Percentiles rank a stretch among this genome's conserved stretches.
Conservation (phyloP, 495 filamentous ascomycete species). For the Darksidea phi region DNA sequence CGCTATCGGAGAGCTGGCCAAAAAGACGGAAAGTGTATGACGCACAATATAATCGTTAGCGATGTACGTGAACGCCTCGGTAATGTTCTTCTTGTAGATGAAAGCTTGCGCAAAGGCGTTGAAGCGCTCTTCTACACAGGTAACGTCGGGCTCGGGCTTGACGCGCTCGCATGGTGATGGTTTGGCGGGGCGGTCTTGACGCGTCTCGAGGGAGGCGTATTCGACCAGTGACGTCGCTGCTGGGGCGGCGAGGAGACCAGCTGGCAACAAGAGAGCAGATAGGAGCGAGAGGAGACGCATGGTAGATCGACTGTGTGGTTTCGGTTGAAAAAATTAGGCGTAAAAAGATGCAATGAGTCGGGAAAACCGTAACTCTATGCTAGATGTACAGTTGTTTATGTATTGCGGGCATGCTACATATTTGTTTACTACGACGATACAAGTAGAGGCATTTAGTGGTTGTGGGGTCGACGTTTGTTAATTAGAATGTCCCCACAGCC, state of each 20-base stretch:
- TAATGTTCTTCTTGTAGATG: constrained; percentile 43
- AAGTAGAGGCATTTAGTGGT: too few species aligned
- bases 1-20: too few species aligned
- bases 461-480: too few species aligned
- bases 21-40: background rate
- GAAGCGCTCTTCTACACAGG: constrained; percentile 38
- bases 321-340: too few species aligned
- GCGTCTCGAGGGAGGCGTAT: background rate
- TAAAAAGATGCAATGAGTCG: too few species aligned
- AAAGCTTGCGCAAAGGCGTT: constrained; percentile 43
- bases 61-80: constrained; percentile 45
- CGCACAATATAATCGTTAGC: constrained; percentile 43
- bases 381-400: too few species aligned
- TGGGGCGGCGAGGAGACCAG: constrained; percentile 8
- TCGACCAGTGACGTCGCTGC: background rate
- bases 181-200: constrained; percentile 11
- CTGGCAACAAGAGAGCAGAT: background rate
- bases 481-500: too few species aligned
- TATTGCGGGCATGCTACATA: too few species aligned
- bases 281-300: constrained; percentile 17
- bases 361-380: too few species aligned
- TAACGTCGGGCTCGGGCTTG: constrained; percentile 18
- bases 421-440: too few species aligned
- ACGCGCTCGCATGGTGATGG: constrained; percentile 21
- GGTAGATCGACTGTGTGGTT: too few species aligned